phyloP scores from a whole-genome alignment of 2,329 filamentous ascomycete species.

The Pseudocercospora crystallina region DNA sequence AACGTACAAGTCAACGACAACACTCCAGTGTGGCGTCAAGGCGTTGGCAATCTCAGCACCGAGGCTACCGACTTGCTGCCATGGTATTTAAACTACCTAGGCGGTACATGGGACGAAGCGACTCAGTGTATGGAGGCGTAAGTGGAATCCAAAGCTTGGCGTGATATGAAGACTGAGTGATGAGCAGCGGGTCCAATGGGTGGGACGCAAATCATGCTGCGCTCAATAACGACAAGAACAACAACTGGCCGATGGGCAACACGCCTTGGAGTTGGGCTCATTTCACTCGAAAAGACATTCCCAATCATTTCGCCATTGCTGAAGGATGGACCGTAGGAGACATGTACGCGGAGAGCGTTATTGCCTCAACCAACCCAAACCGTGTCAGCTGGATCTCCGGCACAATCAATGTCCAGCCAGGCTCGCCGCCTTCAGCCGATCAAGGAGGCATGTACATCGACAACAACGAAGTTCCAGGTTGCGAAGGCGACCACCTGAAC shows the following conservation, averaged over 20 bases:
- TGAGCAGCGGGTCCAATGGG: conserved; percentile 52
- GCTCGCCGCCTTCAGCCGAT: conserved; percentile 43
- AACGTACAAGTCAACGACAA: conserved; percentile 39
- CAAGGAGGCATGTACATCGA: conserved; percentile 34
- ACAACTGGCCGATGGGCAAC: conserved; percentile 56
- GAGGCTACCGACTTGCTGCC: conserved; percentile 49
- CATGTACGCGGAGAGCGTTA: conserved; percentile 56
- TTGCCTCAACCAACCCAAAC: conserved; percentile 55
- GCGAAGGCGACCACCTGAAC: conserved; percentile 46
- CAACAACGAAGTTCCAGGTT: conserved; percentile 44
- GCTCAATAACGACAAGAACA: conserved; percentile 56
- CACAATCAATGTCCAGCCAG: conserved; percentile 49
- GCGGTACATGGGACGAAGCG: conserved; percentile 49
- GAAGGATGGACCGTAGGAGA: conserved; percentile 57
- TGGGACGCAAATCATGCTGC: conserved; percentile 55
- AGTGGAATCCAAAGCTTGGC: conserved; percentile 43
- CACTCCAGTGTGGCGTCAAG: conserved; percentile 47
- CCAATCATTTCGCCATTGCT: conserved; percentile 55
- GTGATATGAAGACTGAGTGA: conserved; percentile 52
- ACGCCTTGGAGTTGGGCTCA: conserved; percentile 56
- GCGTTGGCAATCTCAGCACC: conserved; percentile 43
- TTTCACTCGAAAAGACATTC: conserved; percentile 53
- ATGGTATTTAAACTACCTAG: conserved; percentile 56
- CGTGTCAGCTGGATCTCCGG: conserved; percentile 53
- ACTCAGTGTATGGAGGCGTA: conserved; percentile 60